Conservation (phyloP, 306 rosid genomes). For the Begonia loranthoides region DNA sequence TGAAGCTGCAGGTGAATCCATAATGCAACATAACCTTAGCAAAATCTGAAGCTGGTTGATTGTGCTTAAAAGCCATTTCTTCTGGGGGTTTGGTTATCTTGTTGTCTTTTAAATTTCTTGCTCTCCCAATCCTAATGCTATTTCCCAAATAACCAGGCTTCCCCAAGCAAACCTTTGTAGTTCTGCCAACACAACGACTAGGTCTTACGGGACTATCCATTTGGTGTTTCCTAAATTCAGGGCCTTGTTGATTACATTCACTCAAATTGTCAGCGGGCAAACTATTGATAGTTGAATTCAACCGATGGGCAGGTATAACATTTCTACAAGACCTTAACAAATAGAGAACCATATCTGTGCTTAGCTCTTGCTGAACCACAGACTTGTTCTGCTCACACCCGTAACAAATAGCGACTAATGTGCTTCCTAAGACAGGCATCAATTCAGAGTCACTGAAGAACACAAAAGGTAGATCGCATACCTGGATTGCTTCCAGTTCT, state of each 20-base stretch:
- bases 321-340: conserved; percentile 69
- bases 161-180: conserved; percentile 26
- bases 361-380: conserved; percentile 85
- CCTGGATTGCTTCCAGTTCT: conserved; percentile 25
- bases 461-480: conserved; percentile 84
- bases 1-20: conserved; percentile 66
- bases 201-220: conserved; percentile 26
- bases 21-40: conserved; percentile 51
- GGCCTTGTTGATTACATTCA: conserved; percentile 33
- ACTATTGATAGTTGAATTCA: conserved; percentile 32
- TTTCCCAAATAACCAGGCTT: conserved; percentile 44
- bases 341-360: conserved; percentile 82
- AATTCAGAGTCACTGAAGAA: conserved; percentile 97
- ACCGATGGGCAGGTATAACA: conserved; percentile 23
- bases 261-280: conserved; percentile 31
- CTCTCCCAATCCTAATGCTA: conserved; percentile 37
- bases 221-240: conserved; percentile 32
- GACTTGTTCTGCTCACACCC: conserved; percentile 86
- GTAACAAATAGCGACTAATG: conserved; percentile 82
- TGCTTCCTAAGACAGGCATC: conserved; percentile 89
- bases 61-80: conserved; percentile 46
- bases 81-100: conserved; percentile 42
- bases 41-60: conserved; percentile 26
- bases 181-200: conserved; percentile 42
- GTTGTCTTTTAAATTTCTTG: conserved; percentile 49